Evolutionary conservation across 176 grass and related monocot genomes (phyloP).

Genomic region (Chrysopogon serrulatus): DNA sequence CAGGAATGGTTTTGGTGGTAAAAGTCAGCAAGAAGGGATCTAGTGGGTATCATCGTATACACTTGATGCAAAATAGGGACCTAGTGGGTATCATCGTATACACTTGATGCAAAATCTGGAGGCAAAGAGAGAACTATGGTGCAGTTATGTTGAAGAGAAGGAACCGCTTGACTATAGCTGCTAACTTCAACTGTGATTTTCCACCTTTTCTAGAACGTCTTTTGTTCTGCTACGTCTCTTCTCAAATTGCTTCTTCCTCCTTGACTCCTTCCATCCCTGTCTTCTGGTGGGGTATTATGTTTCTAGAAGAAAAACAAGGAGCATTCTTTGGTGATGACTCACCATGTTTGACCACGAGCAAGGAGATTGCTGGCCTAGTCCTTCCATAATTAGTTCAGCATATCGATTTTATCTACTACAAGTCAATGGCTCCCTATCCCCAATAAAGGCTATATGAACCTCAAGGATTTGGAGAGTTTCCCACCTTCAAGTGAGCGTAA

Average conservation of each 20-base stretch:
- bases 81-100: not conserved
- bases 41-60: not conserved
- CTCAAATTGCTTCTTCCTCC: not conserved
- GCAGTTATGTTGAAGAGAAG: not conserved
- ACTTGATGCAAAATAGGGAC: not conserved
- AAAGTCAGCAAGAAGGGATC: no score
- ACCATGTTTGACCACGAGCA: no score
- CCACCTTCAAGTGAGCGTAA: not conserved
- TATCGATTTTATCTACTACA: not conserved
- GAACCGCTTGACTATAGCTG: not conserved
- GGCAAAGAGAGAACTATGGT: not conserved
- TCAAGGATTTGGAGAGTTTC: not conserved
- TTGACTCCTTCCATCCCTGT: not conserved
- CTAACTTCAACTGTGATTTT: not conserved
- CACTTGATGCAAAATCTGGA: not conserved
- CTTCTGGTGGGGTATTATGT: not conserved
- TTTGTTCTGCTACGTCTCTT: not conserved
- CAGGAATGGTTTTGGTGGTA: no score
- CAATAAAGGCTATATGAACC: not conserved
- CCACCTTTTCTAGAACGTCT: not conserved
- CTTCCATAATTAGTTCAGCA: not conserved
- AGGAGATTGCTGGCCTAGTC: no score
- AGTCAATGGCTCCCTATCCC: not conserved
- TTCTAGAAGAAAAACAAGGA: no score
- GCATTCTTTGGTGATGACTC: no score